Evolutionary conservation across 2,329 filamentous ascomycete genomes (phyloP).

Genomic region (Paecilomyces formosus): DNA sequence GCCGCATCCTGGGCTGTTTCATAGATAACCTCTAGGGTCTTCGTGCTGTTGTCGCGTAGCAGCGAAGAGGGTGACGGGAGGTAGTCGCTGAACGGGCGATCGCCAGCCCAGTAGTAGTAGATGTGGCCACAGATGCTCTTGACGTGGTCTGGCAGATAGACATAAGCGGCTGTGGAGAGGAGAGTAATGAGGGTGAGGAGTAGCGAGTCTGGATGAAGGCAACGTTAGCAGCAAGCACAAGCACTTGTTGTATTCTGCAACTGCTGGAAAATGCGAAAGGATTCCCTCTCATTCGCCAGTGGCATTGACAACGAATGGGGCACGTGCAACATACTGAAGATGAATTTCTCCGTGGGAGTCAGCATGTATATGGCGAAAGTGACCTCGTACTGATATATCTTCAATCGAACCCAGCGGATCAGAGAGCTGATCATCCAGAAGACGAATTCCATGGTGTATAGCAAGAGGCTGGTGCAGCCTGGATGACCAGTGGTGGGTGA

Average conservation of each 20-base stretch:
- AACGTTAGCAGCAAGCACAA: not conserved
- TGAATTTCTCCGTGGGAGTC: conserved; percentile 89
- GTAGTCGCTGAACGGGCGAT: conserved; percentile 39
- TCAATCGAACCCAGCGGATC: conserved; percentile 81
- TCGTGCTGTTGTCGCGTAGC: conserved; percentile 21
- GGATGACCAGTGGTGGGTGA: not conserved
- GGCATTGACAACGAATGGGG: not conserved
- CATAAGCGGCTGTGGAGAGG: conserved; percentile 73
- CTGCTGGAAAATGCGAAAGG: not conserved
- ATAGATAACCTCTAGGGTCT: conserved; percentile 39
- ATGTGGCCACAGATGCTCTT: conserved; percentile 72
- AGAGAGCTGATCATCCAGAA: conserved; percentile 44
- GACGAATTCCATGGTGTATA: conserved; percentile 16
- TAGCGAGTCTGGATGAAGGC: conserved; percentile 60
- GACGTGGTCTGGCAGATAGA: conserved; percentile 92
- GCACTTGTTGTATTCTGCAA: not conserved
- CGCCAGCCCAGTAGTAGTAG: conserved; percentile 92
- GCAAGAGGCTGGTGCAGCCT: not conserved
- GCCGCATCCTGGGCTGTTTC: conserved; percentile 40
- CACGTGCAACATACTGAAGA: conserved; percentile 68
- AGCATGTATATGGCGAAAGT: conserved; percentile 97
- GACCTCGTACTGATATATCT: conserved; percentile 97
- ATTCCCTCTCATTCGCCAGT: not conserved
- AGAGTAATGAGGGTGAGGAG: conserved; percentile 85
- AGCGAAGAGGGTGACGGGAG: conserved; percentile 26